These are phyloP conservation scores for Lolium perenne DNA, from an alignment of 176 grass and related monocot genomes.

Conservation along the genomic window DNA sequence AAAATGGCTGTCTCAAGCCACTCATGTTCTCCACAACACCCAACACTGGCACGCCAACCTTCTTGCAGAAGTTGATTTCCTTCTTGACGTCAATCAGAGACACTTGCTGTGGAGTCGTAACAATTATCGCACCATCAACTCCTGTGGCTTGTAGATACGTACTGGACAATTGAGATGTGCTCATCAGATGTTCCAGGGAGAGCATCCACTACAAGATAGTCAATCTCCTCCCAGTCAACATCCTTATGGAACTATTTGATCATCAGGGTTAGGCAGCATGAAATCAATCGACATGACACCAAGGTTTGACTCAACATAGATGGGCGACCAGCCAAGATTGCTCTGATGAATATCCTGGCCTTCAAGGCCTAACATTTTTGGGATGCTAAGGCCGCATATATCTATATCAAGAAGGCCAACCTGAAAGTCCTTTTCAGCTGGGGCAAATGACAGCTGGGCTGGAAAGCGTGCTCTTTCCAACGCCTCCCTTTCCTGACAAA, in stretches of 20 bases:
- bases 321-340: slow-evolving; percentile 82
- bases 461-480: slow-evolving; percentile 83
- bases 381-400: slow-evolving; percentile 78
- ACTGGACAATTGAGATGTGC: slow-evolving; percentile 94
- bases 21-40: slow-evolving; percentile 88
- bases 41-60: slow-evolving; percentile 68
- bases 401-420: slow-evolving; percentile 80
- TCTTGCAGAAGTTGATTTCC: slow-evolving; percentile 83
- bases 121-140: slow-evolving; percentile 80
- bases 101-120: slow-evolving; percentile 89
- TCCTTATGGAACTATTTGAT: slow-evolving; percentile 90
- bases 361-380: slow-evolving; percentile 75
- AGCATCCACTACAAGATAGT: slow-evolving; percentile 82
- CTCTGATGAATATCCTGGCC: slow-evolving; percentile 83
- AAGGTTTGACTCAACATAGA: slow-evolving; percentile 75
- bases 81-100: slow-evolving; percentile 73
- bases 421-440: slow-evolving; percentile 63
- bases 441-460: slow-evolving; percentile 72
- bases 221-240: slow-evolving; percentile 82
- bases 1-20: slow-evolving; percentile 63
- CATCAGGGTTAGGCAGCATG: slow-evolving; percentile 66
- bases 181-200: slow-evolving; percentile 89
- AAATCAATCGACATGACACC: slow-evolving; percentile 89
- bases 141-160: slow-evolving; percentile 70
- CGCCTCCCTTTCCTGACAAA: slow-evolving; percentile 80